phyloP scores from a whole-genome alignment of 768 basidiomycete genomes.

The Auricularia cornea region DNA sequence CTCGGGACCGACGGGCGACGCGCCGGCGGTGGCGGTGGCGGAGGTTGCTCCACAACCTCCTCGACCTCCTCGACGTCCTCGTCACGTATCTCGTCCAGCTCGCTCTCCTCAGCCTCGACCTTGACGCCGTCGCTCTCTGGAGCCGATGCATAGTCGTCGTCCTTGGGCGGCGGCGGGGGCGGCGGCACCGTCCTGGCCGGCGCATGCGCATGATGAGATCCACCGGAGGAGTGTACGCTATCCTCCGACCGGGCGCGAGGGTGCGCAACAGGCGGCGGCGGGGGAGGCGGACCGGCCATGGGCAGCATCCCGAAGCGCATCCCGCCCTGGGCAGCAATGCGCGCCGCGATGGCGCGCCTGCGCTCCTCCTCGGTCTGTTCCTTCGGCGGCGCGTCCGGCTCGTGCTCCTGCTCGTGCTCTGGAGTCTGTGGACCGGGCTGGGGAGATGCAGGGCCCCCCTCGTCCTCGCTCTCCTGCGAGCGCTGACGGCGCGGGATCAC shows the following conservation, averaged over 20 bases:
- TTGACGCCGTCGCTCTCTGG: constrained; percentile 48
- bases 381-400: constrained; percentile 11
- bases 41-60: constrained; percentile 36
- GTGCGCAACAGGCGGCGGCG: constrained; percentile 3
- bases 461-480: constrained; percentile 51
- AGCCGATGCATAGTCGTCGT: constrained; percentile 36
- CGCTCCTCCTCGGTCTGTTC: constrained; percentile 29
- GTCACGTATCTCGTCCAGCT: constrained; percentile 56
- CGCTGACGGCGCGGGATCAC: constrained; percentile 16
- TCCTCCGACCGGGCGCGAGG: not conserved
- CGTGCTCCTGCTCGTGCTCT: constrained; percentile 5
- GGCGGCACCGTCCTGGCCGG: constrained; percentile 9
- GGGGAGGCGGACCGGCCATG: constrained; percentile 19
- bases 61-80: constrained; percentile 35
- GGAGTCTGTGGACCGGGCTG: constrained; percentile 20
- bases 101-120: constrained; percentile 65
- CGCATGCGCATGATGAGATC: constrained; percentile 7
- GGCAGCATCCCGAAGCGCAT: constrained; percentile 52
- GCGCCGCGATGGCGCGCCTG: constrained; percentile 44
- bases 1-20: constrained; percentile 25
- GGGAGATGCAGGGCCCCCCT: constrained; percentile 12
- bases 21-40: constrained; percentile 43
- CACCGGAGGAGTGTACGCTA: not conserved
- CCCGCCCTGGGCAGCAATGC: constrained; percentile 48
- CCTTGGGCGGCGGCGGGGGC: constrained; percentile 32